Percentiles rank a stretch among this genome's conserved stretches.
Conservation (phyloP, 352 stramenopile species). For the Blastocystis hominis region DNA sequence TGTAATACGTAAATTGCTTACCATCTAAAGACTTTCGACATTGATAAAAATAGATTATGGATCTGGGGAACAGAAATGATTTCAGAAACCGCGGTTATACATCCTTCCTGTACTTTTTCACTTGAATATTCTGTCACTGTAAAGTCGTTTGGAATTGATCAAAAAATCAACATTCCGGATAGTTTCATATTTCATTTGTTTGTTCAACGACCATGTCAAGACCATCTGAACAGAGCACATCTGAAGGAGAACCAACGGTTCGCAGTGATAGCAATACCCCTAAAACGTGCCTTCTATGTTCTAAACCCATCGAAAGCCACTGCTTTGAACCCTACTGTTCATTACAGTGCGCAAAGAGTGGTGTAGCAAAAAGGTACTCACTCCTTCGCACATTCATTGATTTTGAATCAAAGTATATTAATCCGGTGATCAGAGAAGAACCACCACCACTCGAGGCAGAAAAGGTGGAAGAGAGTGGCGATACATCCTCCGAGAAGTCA, state of each 20-base stretch:
- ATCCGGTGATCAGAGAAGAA: neutral
- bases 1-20: neutral
- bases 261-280: neutral
- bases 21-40: neutral
- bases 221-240: neutral
- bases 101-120: neutral
- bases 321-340: constrained; percentile 24
- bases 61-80: neutral
- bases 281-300: neutral
- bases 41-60: neutral
- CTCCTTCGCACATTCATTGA: constrained; percentile 19
- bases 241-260: neutral
- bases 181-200: neutral
- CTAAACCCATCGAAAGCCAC: neutral
- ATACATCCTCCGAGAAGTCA: neutral
- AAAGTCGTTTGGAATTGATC: neutral
- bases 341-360: constrained; percentile 4
- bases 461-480: neutral
- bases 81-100: neutral
- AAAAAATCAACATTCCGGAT: neutral
- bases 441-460: neutral
- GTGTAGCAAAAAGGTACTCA: neutral
- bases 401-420: constrained; percentile 53
- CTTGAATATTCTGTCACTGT: neutral
- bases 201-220: constrained; percentile 51